Evolutionary conservation across 257 asterid genomes (phyloP).

Genomic region (Primulina tabacum): DNA sequence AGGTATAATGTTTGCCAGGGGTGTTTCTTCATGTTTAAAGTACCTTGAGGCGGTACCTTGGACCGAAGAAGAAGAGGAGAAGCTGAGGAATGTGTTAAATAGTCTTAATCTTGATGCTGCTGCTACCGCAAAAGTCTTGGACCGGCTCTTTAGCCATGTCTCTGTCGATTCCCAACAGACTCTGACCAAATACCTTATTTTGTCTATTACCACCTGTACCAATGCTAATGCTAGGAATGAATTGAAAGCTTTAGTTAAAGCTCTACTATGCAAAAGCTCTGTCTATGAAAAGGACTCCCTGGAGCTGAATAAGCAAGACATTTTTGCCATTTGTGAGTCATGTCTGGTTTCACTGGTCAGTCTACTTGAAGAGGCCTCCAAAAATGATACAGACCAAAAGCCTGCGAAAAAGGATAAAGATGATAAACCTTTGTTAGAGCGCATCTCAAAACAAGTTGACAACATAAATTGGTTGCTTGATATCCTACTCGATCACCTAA

Average conservation of each 20-base stretch:
- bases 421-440: constrained; percentile 61
- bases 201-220: constrained; percentile 51
- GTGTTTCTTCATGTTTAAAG: constrained; percentile 65
- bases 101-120: constrained; percentile 46
- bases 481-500: constrained; percentile 70
- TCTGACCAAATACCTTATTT: constrained; percentile 64
- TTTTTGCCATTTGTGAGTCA: constrained; percentile 49
- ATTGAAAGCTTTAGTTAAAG: constrained; percentile 74
- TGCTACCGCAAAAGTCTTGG: constrained; percentile 49
- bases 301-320: constrained; percentile 59
- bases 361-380: constrained; percentile 67
- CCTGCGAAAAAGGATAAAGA: constrained; percentile 36
- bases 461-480: constrained; percentile 81
- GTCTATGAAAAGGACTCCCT: constrained; percentile 53
- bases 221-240: constrained; percentile 73
- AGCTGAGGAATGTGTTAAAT: constrained; percentile 56
- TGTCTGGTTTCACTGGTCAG: constrained; percentile 53
- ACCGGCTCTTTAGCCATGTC: constrained; percentile 49
- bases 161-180: constrained; percentile 48
- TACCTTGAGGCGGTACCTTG: constrained; percentile 94
- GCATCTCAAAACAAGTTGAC: constrained; percentile 75
- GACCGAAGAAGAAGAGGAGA: constrained; percentile 95
- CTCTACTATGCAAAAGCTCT: constrained; percentile 67
- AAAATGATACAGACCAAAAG: constrained; percentile 28
- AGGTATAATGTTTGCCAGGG: constrained; percentile 63